A percentile compares a stretch with the other conserved stretches of the same genome.
phyloP scores from a whole-genome alignment of 441 rosid genomes.

The Erodium trifolium region DNA sequence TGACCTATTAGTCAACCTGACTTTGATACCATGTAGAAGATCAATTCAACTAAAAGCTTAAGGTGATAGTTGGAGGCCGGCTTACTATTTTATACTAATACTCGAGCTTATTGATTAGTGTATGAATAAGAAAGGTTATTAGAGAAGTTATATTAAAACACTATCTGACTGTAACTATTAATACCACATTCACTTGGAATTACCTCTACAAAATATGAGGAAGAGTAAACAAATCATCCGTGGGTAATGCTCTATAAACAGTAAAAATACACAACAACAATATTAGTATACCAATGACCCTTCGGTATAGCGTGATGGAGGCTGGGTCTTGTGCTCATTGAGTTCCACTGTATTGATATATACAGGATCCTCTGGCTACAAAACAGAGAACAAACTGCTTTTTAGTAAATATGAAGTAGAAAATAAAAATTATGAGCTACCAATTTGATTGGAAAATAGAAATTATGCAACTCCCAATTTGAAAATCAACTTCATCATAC shows the following conservation, averaged over 20 bases:
- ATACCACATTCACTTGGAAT: neutral
- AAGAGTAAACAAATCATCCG: neutral
- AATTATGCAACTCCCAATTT: neutral
- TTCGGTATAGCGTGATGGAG: slow-evolving; percentile 82
- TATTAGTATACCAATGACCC: slow-evolving; percentile 64
- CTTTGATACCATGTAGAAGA: neutral
- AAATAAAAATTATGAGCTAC: neutral
- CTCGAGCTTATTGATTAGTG: neutral
- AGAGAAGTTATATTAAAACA: neutral
- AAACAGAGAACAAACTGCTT: slow-evolving; percentile 20
- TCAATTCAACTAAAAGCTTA: neutral
- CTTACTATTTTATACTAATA: neutral
- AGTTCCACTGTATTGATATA: slow-evolving; percentile 48
- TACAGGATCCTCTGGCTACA: slow-evolving; percentile 62
- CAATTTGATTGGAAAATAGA: slow-evolving; percentile 3
- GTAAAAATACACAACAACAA: slow-evolving; percentile 14
- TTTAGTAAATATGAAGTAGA: slow-evolving; percentile 12
- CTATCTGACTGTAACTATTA: neutral
- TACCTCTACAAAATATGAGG: neutral
- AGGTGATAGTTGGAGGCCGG: neutral
- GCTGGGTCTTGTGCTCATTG: slow-evolving; percentile 79
- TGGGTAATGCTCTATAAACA: slow-evolving; percentile 15
- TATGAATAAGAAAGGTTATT: neutral
- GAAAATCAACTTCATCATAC: slow-evolving; percentile 5
- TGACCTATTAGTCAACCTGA: neutral